Base-by-base conservation (phyloP, 164 flowering plant species). In the Umbilicus rupestris region DNA sequence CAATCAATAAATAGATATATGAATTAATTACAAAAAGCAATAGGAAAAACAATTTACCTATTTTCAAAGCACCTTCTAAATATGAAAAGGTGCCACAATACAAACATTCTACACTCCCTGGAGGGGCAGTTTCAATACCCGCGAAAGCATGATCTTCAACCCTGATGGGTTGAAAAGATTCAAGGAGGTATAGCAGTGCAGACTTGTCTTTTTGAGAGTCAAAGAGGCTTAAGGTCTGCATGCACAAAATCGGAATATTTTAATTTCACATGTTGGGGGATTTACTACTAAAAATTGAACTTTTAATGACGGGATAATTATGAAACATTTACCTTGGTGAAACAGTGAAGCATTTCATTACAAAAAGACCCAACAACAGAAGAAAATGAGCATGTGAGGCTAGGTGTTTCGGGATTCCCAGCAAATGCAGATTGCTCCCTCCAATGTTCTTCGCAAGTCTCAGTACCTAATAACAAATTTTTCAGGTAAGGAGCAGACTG, bases 361-460 rank as follows among this genome's bases (percentile, higher is more conserved):
- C 74, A 70, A 19, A 86, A 78, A 44, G 80, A 73, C 35, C 69
- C 66, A 20, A 82, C 83, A 71, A 77, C 78, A 64, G 82, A 72
- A 66, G 79, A 71, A 55, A 71, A 75, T 69, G 83, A 78, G 66
- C 81, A 68, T 42, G 74, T 71, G 70, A 71, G 22, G 33, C 72
- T 66, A 22, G 73, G 70, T 50, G 80, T 74, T 62, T 79, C 79
- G 35, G 90, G 92, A 70, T 83, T 85, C 30, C 84, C 84, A 70
- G 94, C 79, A 66, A 76, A 76, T 52, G 75, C 66, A 75, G 84
- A 86, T 39, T 82, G 85, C 70, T 44, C 67, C 63, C 66, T 70
- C 96, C 97, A 89, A 73, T 86, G 91, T 33, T 77, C 82, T 73
- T 80, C 70, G 73, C 90, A 89, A 45, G 71, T 74, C 72, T 77